Conservation (phyloP, 441 rosid species). For the Macaranga tanarius region DNA sequence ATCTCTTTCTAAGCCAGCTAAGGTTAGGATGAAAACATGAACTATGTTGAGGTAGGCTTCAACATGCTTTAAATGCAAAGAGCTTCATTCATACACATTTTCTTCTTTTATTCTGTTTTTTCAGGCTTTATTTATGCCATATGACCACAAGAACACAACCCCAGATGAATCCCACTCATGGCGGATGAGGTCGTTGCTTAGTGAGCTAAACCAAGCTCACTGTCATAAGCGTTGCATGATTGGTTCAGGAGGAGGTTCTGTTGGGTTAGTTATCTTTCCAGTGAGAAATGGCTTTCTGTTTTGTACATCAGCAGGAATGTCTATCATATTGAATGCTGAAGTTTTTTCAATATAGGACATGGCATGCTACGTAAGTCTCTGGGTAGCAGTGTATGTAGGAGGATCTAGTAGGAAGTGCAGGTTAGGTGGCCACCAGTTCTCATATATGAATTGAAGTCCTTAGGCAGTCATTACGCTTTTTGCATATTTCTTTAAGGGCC, state of each 20-base stretch:
- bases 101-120: constrained; percentile 9
- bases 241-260: constrained; percentile 99
- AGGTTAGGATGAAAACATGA: background rate
- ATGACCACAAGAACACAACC: constrained; percentile 90
- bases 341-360: background rate
- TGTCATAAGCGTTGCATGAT: constrained; percentile 83
- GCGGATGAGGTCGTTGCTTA: constrained; percentile 72
- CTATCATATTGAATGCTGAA: background rate
- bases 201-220: constrained; percentile 64
- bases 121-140: constrained; percentile 97
- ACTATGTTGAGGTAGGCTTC: background rate
- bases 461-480: background rate
- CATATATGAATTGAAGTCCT: background rate
- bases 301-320: background rate
- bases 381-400: background rate
- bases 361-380: background rate
- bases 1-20: too few relatives aligned
- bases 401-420: background rate
- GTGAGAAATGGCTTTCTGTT: background rate
- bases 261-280: constrained; percentile 66
- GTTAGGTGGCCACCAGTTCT: background rate
- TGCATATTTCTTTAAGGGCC: background rate
- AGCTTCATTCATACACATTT: background rate
- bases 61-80: background rate
- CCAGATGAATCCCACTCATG: constrained; percentile 66